Percentiles rank a stretch among this genome's conserved stretches.
Evolutionary conservation across 2,329 filamentous ascomycete species (phyloP).

Genomic region (Fonsecaea pugnacius): DNA sequence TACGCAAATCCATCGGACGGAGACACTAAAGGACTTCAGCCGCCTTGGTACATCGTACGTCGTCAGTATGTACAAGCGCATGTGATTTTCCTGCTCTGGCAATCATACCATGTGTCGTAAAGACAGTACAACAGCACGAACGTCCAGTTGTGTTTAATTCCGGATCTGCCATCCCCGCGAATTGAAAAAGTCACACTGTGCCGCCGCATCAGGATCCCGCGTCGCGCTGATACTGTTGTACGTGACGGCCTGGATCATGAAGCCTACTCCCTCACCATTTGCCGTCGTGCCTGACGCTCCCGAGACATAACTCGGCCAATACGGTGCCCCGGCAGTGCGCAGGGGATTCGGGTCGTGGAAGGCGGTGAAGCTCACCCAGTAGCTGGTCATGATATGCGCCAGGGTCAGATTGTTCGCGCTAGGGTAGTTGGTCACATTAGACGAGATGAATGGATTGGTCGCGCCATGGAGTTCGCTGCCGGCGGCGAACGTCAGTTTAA

Average conservation of each 20-base stretch:
- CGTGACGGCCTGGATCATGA: slow-evolving; percentile 20
- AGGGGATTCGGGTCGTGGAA: slow-evolving; percentile 43
- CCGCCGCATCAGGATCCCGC: slow-evolving; percentile 16
- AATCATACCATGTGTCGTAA: not conserved
- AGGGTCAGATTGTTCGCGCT: slow-evolving; percentile 41
- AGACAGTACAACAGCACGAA: no score
- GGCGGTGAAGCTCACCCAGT: slow-evolving; percentile 43
- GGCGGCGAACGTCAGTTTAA: slow-evolving; percentile 44
- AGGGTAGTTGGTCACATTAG: slow-evolving; percentile 25
- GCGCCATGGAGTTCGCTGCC: slow-evolving; percentile 44
- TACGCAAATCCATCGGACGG: no score
- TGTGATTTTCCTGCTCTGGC: not conserved
- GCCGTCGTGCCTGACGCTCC: not conserved
- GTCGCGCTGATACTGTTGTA: slow-evolving; percentile 12
- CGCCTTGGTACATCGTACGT: not conserved
- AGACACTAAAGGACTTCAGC: not conserved
- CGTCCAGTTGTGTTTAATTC: slow-evolving; percentile 4
- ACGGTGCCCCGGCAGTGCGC: slow-evolving; percentile 20
- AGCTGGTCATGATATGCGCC: slow-evolving; percentile 43
- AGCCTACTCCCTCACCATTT: slow-evolving; percentile 20
- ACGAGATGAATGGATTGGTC: slow-evolving; percentile 37
- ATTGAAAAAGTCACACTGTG: slow-evolving; percentile 23
- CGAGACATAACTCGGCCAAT: slow-evolving; percentile 25
- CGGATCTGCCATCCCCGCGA: slow-evolving; percentile 16
- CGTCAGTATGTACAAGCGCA: not conserved